These are phyloP conservation scores for Sporisorium exsertum DNA, from an alignment of 1,284 basidiomycete species.

Conservation along the genomic window DNA sequence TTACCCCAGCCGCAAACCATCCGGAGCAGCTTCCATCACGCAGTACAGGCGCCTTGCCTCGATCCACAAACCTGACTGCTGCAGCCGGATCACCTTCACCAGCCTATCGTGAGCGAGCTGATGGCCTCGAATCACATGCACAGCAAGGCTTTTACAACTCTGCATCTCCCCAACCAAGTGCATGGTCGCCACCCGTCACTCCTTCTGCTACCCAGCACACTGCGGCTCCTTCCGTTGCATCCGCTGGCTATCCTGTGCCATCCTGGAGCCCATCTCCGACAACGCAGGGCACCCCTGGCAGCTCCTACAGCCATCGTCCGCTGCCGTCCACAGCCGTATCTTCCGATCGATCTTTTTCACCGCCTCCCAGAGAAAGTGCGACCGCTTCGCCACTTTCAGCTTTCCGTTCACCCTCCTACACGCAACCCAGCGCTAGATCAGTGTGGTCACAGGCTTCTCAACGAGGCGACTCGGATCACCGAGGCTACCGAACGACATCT, in stretches of 20 bases:
- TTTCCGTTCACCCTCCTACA: slow-evolving; percentile 36
- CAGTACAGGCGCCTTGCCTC: slow-evolving; percentile 12
- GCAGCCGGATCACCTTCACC: slow-evolving; percentile 21
- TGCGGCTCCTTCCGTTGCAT: slow-evolving; percentile 16
- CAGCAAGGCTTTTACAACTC: slow-evolving; percentile 35
- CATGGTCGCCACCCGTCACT: slow-evolving; percentile 35
- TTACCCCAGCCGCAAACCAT: slow-evolving; percentile 18
- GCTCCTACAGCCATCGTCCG: slow-evolving; percentile 32
- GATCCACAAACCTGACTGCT: background rate
- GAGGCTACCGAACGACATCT: slow-evolving; percentile 21
- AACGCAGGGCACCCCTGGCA: slow-evolving; percentile 27
- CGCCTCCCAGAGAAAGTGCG: slow-evolving; percentile 21
- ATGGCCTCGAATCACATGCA: slow-evolving; percentile 3
- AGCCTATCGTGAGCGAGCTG: slow-evolving; percentile 5
- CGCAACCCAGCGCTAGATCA: slow-evolving; percentile 16
- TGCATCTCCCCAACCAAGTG: slow-evolving; percentile 28
- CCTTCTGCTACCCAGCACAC: slow-evolving; percentile 26
- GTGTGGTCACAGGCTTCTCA: slow-evolving; percentile 17
- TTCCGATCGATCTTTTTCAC: slow-evolving; percentile 39
- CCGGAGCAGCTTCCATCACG: slow-evolving; percentile 9
- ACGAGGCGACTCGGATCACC: slow-evolving; percentile 19
- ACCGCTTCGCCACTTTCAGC: slow-evolving; percentile 35
- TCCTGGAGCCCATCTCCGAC: slow-evolving; percentile 42
- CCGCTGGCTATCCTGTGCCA: slow-evolving; percentile 25
- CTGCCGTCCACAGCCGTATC: slow-evolving; percentile 34